These are phyloP conservation scores for Rhodomyrtus psidioides DNA, from an alignment of 441 rosid genomes.

Conservation along the genomic window DNA sequence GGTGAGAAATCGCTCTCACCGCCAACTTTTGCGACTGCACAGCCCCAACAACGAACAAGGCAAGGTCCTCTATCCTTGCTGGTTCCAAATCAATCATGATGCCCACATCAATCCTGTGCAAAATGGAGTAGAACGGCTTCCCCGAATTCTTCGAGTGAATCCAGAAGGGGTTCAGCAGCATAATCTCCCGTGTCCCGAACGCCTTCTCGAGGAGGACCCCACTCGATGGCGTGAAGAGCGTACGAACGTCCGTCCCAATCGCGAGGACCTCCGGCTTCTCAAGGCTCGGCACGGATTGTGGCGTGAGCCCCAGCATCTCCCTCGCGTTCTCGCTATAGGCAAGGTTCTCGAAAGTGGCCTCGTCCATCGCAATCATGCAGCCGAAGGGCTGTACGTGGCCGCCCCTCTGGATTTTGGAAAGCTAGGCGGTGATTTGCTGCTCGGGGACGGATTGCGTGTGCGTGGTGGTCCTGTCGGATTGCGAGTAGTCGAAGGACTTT, in stretches of 20 bases:
- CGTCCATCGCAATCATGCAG: conserved; percentile 78
- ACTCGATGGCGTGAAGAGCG: conserved; percentile 56
- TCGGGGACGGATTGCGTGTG: conserved; percentile 71
- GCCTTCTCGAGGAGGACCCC: conserved; percentile 62
- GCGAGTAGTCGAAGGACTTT: conserved; percentile 84
- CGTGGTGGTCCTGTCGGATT: conserved; percentile 53
- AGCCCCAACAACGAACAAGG: conserved; percentile 87
- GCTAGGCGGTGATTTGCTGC: conserved; percentile 72
- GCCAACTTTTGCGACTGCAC: conserved; percentile 96
- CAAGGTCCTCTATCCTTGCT: conserved; percentile 87
- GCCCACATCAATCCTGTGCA: conserved; percentile 91
- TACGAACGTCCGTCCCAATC: conserved; percentile 63
- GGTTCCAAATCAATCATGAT: conserved; percentile 95
- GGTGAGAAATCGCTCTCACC: conserved; percentile 74
- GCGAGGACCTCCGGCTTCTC: conserved; percentile 58
- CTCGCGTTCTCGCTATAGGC: conserved; percentile 79
- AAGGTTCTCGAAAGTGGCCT: conserved; percentile 47
- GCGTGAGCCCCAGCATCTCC: conserved; percentile 70
- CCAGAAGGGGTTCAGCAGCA: conserved; percentile 77
- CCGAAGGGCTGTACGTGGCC: conserved; percentile 88
- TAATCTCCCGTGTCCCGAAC: conserved; percentile 79
- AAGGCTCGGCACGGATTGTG: conserved; percentile 75
- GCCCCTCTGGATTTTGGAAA: conserved; percentile 83
- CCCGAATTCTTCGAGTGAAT: conserved; percentile 77
- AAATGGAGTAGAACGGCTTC: conserved; percentile 77